phyloP scores from a whole-genome alignment of 1,284 basidiomycete genomes.

The Filobasidium uniguttulatum region DNA sequence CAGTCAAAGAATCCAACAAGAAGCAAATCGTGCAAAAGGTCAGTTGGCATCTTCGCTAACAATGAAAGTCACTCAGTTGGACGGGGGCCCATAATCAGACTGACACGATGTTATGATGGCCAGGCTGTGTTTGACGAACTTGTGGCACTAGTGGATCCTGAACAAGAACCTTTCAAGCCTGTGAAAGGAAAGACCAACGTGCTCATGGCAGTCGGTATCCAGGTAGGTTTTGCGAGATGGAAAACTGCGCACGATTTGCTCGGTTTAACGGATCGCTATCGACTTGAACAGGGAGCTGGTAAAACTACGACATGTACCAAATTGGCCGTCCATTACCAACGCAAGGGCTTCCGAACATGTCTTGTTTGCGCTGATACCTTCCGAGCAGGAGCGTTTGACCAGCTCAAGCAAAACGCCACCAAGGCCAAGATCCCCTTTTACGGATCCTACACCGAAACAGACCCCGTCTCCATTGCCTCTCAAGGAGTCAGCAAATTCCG shows the following conservation, averaged over 20 bases:
- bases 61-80: not conserved
- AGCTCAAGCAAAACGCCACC: constrained; percentile 73
- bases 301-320: constrained; percentile 98
- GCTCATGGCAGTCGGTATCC: constrained; percentile 94
- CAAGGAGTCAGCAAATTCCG: constrained; percentile 95
- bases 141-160: constrained; percentile 85
- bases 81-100: not conserved
- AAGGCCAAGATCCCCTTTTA: constrained; percentile 99
- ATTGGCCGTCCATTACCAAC: constrained; percentile 92
- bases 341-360: constrained; percentile 92
- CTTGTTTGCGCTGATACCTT: constrained; percentile 99
- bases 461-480: constrained; percentile 87
- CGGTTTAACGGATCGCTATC: constrained; percentile 5
- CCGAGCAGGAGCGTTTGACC: constrained; percentile 98
- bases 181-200: constrained; percentile 90
- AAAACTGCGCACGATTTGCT: not conserved
- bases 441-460: constrained; percentile 96
- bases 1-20: constrained; percentile 53
- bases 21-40: constrained; percentile 85
- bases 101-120: not conserved
- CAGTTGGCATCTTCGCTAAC: no score
- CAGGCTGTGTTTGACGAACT: constrained; percentile 96
- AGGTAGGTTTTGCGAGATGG: constrained; percentile 42
- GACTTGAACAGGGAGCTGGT: constrained; percentile 64
- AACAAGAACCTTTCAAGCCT: constrained; percentile 86